These are phyloP conservation scores for Penicillium sp. DNA, from an alignment of 2,329 filamentous ascomycete species.

Conservation along the genomic window DNA sequence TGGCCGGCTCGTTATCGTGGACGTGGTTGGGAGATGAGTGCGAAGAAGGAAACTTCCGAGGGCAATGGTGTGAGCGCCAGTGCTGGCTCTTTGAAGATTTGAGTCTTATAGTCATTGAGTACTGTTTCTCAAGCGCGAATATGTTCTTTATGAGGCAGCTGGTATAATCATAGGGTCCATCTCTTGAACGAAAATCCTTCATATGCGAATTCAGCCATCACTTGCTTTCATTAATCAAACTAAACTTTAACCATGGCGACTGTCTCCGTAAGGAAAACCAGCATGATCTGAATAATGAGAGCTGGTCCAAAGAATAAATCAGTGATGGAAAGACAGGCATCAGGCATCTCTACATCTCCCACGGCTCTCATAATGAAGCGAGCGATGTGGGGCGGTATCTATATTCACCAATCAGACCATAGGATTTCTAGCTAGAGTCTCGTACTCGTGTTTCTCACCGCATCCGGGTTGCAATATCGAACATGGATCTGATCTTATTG, in stretches of 20 bases:
- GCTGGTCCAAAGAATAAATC: background rate
- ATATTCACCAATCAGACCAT: background rate
- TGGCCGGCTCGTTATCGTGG: constrained; percentile 15
- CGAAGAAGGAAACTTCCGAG: background rate
- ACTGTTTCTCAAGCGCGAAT: background rate
- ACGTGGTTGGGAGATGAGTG: background rate
- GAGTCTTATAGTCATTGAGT: background rate
- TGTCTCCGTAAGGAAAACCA: background rate
- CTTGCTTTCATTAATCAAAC: background rate
- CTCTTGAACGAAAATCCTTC: background rate
- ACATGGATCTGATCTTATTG: background rate
- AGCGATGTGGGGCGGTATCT: background rate
- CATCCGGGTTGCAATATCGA: background rate
- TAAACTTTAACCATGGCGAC: background rate
- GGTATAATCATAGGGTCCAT: background rate
- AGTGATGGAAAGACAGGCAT: background rate
- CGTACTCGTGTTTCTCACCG: background rate
- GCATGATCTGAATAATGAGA: background rate
- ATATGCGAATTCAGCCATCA: background rate
- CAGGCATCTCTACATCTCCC: background rate
- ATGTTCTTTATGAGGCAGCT: background rate
- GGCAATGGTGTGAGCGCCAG: background rate
- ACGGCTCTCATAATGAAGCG: too few relatives aligned
- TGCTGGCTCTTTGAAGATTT: background rate
- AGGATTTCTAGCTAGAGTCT: background rate